Percentiles rank a stretch among this genome's conserved stretches.
phyloP scores from a whole-genome alignment of 2,329 filamentous ascomycete species.

The Curvularia sp. region DNA sequence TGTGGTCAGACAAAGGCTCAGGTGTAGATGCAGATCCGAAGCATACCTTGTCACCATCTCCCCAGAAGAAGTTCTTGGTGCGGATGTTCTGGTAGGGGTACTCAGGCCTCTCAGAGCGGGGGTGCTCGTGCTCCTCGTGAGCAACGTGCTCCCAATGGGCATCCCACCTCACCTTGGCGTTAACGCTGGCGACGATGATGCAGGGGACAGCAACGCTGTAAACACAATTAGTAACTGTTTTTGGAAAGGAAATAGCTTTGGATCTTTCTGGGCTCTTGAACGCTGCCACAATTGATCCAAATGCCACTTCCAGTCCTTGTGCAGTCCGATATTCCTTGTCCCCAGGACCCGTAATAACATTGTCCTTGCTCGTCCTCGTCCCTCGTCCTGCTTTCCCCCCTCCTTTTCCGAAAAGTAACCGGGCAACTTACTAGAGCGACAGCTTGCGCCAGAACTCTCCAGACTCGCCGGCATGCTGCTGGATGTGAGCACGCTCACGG shows the following conservation, averaged over 20 bases:
- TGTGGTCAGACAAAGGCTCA: slow-evolving; percentile 6
- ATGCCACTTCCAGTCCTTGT: neutral
- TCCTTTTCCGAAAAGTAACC: slow-evolving; percentile 3
- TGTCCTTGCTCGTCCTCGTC: slow-evolving; percentile 1
- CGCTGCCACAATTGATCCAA: neutral
- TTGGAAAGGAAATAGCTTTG: neutral
- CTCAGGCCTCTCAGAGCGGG: slow-evolving; percentile 88
- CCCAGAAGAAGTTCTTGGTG: slow-evolving; percentile 94
- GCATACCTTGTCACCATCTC: slow-evolving; percentile 90
- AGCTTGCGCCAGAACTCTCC: slow-evolving; percentile 95
- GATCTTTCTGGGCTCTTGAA: neutral
- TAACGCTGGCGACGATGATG: slow-evolving; percentile 74
- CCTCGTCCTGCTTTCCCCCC: neutral
- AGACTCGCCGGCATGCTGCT: slow-evolving; percentile 85
- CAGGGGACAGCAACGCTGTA: slow-evolving; percentile 75
- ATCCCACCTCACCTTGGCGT: slow-evolving; percentile 90
- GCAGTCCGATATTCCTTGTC: neutral
- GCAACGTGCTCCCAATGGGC: slow-evolving; percentile 97
- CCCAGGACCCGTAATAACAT: neutral
- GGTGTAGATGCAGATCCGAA: neutral
- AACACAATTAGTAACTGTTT: slow-evolving; percentile 25
- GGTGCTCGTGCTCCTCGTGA: slow-evolving; percentile 65
- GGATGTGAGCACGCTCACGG: slow-evolving; percentile 87
- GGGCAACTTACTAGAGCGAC: slow-evolving; percentile 82
- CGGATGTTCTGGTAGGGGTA: slow-evolving; percentile 99